A percentile compares a stretch with the other conserved stretches of the same genome.
Evolutionary conservation across 371 early-diverging fungal species (phyloP).

Genomic region (Rhizopus sp.): DNA sequence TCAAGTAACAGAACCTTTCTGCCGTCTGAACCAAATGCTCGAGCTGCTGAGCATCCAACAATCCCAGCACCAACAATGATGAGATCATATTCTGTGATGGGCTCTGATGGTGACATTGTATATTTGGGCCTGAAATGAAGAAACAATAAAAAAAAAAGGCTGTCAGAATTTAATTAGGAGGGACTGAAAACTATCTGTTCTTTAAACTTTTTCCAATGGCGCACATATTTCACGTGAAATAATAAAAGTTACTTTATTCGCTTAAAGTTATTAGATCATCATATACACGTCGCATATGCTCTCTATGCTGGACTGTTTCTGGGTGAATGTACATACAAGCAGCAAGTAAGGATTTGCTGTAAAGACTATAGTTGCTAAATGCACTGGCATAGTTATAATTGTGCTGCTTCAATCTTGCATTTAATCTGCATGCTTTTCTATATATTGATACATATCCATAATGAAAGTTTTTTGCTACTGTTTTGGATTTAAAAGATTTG

Average conservation of each 20-base stretch:
- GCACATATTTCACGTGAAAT: conserved; percentile 9
- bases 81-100: conserved; percentile 57
- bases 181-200: neutral
- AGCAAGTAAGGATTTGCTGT: too few species aligned
- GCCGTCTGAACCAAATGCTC: conserved; percentile 71
- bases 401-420: too few species aligned
- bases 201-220: neutral
- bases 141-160: neutral
- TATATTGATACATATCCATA: conserved; percentile 29
- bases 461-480: conserved; percentile 20
- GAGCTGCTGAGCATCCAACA: conserved; percentile 82
- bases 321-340: too few species aligned
- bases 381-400: too few species aligned
- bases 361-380: too few species aligned
- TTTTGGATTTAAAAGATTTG: conserved; percentile 36
- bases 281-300: too few species aligned
- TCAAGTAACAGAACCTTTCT: conserved; percentile 75
- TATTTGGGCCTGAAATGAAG: neutral
- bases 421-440: conserved; percentile 7
- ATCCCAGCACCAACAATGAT: conserved; percentile 91
- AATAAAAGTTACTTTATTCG: too few species aligned
- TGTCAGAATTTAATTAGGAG: neutral
- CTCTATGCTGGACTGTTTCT: too few species aligned
- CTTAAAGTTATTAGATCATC: too few species aligned
- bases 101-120: neutral